phyloP scores from a whole-genome alignment of 441 rosid species.

The Eutrema salsugineum region DNA sequence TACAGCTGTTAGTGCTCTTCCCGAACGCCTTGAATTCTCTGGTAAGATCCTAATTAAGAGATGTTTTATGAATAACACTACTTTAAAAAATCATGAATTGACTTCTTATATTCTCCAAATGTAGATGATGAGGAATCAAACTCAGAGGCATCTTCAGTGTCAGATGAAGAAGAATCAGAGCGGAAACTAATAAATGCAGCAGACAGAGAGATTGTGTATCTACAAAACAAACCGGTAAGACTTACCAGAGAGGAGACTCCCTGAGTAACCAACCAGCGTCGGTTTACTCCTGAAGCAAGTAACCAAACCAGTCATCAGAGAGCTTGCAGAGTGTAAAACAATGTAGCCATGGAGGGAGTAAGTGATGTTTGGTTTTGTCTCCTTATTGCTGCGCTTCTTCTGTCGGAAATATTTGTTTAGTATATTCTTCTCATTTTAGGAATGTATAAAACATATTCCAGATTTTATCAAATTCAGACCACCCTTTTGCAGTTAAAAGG shows the following conservation, averaged over 20 bases:
- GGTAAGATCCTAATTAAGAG: conserved; percentile 43
- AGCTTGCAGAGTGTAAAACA: not conserved
- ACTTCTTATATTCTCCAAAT: not conserved
- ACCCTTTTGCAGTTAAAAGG: conserved; percentile 2
- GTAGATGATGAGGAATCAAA: conserved; percentile 49
- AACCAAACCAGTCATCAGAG: conserved; percentile 10
- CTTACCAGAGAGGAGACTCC: conserved; percentile 35
- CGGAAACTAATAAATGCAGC: conserved; percentile 57
- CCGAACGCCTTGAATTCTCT: conserved; percentile 66
- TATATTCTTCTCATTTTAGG: conserved; percentile 19
- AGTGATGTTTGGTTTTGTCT: conserved; percentile 3
- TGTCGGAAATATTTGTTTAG: not conserved
- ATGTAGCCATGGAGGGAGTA: conserved; percentile 3
- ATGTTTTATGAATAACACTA: not conserved
- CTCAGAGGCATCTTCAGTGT: conserved; percentile 49
- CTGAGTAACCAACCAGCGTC: conserved; percentile 2
- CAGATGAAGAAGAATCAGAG: conserved; percentile 48
- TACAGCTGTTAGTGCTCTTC: conserved; percentile 76
- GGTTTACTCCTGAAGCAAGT: conserved; percentile 1
- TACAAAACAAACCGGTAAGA: conserved; percentile 62
- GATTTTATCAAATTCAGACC: not conserved
- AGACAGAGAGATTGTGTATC: conserved; percentile 56
- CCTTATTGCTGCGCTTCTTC: not conserved
- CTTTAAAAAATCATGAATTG: not conserved
- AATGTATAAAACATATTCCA: conserved; percentile 7